These are phyloP conservation scores for Globisporangium nagaii DNA, from an alignment of 352 stramenopile genomes.

Conservation along the genomic window DNA sequence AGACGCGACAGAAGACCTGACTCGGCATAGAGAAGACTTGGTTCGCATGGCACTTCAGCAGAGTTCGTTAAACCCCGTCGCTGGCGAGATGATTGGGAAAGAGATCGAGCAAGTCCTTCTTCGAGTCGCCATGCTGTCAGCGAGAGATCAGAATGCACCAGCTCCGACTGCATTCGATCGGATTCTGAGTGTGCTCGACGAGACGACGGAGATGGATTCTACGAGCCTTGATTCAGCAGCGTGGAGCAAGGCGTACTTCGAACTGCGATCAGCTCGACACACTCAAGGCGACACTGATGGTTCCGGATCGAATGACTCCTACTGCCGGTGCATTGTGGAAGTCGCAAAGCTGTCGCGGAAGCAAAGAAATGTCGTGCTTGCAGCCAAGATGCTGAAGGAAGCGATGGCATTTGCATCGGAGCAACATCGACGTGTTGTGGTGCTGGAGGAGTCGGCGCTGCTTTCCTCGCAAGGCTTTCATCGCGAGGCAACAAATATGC, in stretches of 20 bases:
- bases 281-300: not conserved
- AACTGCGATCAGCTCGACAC: not conserved
- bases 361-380: constrained; percentile 47
- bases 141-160: not conserved
- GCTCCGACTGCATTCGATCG: not conserved
- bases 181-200: not conserved
- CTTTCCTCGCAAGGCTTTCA: constrained; percentile 28
- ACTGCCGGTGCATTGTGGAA: constrained; percentile 15
- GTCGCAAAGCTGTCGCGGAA: constrained; percentile 44
- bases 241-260: constrained; percentile 26
- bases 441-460: constrained; percentile 35
- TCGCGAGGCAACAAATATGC: constrained; percentile 20
- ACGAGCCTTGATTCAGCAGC: constrained; percentile 25
- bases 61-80: constrained; percentile 19
- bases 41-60: constrained; percentile 27
- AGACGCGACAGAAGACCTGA: not conserved
- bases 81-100: constrained; percentile 34
- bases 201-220: constrained; percentile 15
- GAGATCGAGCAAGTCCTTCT: constrained; percentile 26
- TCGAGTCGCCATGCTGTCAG: constrained; percentile 3
- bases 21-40: constrained; percentile 15
- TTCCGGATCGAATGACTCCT: not conserved
- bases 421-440: not conserved
- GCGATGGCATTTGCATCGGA: not conserved
- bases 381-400: constrained; percentile 25